phyloP scores from a whole-genome alignment of 2,329 filamentous ascomycete species.

The Colletotrichum coccodes region DNA sequence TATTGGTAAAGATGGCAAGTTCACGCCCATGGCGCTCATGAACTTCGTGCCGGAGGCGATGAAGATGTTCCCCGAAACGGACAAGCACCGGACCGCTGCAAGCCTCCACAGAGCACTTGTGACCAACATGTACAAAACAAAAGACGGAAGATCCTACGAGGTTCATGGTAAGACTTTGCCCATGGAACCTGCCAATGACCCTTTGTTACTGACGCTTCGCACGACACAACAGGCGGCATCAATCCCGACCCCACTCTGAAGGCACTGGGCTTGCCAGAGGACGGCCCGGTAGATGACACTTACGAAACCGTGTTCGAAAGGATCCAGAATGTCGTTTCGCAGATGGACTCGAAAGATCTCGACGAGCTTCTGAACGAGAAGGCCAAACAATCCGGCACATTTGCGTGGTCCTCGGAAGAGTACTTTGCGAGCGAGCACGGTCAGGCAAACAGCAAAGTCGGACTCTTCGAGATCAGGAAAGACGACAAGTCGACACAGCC shows the following conservation, averaged over 20 bases:
- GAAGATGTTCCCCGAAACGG: conserved; percentile 26
- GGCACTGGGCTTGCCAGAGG: conserved; percentile 32
- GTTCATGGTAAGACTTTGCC: conserved; percentile 27
- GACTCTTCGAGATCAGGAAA: conserved; percentile 38
- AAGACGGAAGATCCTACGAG: conserved; percentile 37
- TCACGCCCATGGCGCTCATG: conserved; percentile 24
- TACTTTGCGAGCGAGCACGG: conserved; percentile 41
- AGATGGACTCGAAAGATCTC: conserved; percentile 35
- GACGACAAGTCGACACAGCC: conserved; percentile 38
- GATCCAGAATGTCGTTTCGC: conserved; percentile 28
- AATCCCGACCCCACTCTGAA: conserved; percentile 34
- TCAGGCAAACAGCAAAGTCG: conserved; percentile 33
- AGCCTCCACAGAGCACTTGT: conserved; percentile 20
- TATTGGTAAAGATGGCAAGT: conserved; percentile 19
- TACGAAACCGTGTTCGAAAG: conserved; percentile 35
- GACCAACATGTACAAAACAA: conserved; percentile 41
- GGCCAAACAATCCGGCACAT: conserved; percentile 39
- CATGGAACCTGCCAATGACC: no score
- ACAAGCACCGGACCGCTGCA: conserved; percentile 14
- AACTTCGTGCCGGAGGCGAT: conserved; percentile 19
- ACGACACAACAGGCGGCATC: conserved; percentile 18
- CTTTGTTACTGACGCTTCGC: neutral
- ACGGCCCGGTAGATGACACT: conserved; percentile 36
- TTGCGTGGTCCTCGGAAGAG: conserved; percentile 39
- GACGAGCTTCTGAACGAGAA: conserved; percentile 37